phyloP scores from a whole-genome alignment of 2,329 filamentous ascomycete genomes.

The Elsinoe australis region DNA sequence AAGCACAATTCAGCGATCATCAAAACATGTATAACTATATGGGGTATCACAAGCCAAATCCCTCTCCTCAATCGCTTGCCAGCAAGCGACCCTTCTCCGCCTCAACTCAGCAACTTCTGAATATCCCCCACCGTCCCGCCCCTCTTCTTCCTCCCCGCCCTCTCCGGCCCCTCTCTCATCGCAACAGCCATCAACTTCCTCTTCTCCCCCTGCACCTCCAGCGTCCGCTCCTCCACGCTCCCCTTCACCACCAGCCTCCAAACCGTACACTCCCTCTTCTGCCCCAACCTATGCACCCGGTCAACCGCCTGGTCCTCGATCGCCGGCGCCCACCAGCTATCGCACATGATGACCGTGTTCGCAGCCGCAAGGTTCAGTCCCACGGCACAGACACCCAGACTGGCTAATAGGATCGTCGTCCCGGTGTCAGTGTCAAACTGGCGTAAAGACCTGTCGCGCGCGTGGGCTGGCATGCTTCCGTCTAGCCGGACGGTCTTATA shows the following conservation, averaged over 20 bases:
- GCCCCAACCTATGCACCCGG: conserved; percentile 76
- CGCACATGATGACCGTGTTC: conserved; percentile 74
- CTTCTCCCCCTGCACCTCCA: conserved; percentile 64
- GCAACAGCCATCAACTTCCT: conserved; percentile 48
- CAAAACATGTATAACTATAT: conserved; percentile 1
- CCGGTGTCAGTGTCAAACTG: conserved; percentile 58
- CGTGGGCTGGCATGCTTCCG: conserved; percentile 63
- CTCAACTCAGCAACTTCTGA: conserved; percentile 36
- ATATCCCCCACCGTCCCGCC: conserved; percentile 48
- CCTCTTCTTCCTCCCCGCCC: conserved; percentile 42
- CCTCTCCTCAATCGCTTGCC: not conserved
- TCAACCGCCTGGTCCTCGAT: conserved; percentile 90
- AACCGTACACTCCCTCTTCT: conserved; percentile 69
- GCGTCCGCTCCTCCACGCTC: conserved; percentile 71
- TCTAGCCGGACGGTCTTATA: conserved; percentile 67
- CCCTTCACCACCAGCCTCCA: conserved; percentile 75
- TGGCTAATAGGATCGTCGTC: conserved; percentile 72
- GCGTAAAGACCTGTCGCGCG: conserved; percentile 64
- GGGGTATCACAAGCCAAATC: no score
- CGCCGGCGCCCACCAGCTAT: conserved; percentile 88
- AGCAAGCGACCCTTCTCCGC: no score
- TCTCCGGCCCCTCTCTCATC: conserved; percentile 34
- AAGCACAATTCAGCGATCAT: no score
- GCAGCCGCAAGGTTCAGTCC: conserved; percentile 80
- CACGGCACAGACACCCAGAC: conserved; percentile 72